These are phyloP conservation scores for Physcia stellaris DNA, from an alignment of 495 filamentous ascomycete species.

Conservation along the genomic window DNA sequence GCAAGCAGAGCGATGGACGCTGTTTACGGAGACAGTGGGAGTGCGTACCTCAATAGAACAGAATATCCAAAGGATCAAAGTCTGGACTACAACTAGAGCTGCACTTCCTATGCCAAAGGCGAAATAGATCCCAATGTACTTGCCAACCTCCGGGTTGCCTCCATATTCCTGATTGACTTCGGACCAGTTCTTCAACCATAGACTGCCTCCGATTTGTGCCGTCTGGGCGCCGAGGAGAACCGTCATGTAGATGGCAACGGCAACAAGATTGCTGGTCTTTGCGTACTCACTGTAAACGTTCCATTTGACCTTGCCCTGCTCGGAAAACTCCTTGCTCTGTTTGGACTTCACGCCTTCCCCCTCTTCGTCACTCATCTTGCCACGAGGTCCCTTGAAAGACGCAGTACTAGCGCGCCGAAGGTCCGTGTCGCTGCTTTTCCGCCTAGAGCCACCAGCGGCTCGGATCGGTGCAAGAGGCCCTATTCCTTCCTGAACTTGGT, in stretches of 20 bases:
- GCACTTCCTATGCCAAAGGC: conserved; percentile 86
- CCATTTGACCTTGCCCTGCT: conserved; percentile 98
- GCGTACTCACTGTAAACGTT: conserved; percentile 79
- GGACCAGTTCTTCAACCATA: conserved; percentile 92
- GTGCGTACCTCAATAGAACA: conserved; percentile 83
- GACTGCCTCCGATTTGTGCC: conserved; percentile 63
- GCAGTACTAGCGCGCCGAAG: conserved; percentile 82
- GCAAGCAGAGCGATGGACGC: conserved; percentile 1
- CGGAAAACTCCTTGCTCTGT: conserved; percentile 71
- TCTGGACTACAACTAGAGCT: conserved; percentile 76
- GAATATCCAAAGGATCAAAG: conserved; percentile 95
- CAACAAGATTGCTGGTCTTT: conserved; percentile 78
- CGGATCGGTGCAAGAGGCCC: conserved; percentile 61
- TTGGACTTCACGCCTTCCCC: conserved; percentile 55
- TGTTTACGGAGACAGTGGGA: neutral
- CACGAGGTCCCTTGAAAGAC: conserved; percentile 73
- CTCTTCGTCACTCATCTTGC: conserved; percentile 76
- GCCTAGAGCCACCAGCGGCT: conserved; percentile 29
- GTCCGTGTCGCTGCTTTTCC: conserved; percentile 57
- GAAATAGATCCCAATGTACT: conserved; percentile 90
- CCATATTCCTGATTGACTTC: conserved; percentile 57
- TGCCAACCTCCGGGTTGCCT: conserved; percentile 61
- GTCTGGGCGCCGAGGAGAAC: conserved; percentile 69
- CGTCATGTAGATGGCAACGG: conserved; percentile 68
- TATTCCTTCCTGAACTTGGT: conserved; percentile 57